Conservation (phyloP, 2,329 filamentous ascomycete species). For the Endothia cerciana region DNA sequence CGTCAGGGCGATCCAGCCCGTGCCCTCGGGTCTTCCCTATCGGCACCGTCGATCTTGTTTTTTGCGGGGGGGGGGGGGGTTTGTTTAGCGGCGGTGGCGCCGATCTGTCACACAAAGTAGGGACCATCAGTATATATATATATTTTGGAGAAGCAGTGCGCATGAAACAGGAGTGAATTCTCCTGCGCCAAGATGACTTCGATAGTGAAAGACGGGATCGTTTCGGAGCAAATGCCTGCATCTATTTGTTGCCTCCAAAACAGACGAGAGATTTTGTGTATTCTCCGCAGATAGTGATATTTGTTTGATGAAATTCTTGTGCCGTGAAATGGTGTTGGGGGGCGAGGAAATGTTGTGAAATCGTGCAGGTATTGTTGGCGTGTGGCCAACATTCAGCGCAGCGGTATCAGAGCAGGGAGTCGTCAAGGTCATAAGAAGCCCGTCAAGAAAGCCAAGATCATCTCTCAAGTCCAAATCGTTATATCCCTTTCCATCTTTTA, state of each 20-base stretch:
- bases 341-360: background rate
- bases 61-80: no score
- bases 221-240: conserved; percentile 27
- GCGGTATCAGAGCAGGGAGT: conserved; percentile 18
- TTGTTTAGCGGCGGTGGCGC: conserved; percentile 28
- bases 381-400: conserved; percentile 21
- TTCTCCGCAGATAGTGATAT: conserved; percentile 4
- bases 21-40: background rate
- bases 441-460: conserved; percentile 21
- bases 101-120: conserved; percentile 33
- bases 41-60: background rate
- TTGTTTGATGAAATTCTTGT: background rate
- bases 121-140: conserved; percentile 28
- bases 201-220: background rate
- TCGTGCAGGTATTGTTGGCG: background rate
- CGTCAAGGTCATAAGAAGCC: conserved; percentile 24
- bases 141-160: conserved; percentile 11
- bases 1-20: background rate
- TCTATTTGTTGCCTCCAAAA: conserved; percentile 27
- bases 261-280: conserved; percentile 13
- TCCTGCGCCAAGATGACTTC: conserved; percentile 29
- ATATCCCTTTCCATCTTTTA: conserved; percentile 8
- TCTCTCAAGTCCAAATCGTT: conserved; percentile 7
- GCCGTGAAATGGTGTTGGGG: background rate
- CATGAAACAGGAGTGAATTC: conserved; percentile 21